These are phyloP conservation scores for Austroboletus eburneus DNA, from an alignment of 768 basidiomycete genomes.

Conservation along the genomic window DNA sequence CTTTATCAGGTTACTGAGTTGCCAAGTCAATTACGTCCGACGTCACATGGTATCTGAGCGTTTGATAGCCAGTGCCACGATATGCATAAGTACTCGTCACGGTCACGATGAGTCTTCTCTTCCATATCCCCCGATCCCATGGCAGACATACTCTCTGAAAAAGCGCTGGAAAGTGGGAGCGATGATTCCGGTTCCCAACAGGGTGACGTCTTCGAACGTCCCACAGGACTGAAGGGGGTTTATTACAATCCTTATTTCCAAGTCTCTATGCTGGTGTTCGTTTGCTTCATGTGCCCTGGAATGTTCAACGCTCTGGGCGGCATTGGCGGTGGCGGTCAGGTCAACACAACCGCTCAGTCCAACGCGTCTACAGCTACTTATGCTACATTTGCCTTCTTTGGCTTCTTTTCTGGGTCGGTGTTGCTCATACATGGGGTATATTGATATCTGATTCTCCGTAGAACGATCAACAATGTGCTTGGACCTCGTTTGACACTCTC, in stretches of 20 bases:
- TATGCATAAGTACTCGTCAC: constrained; percentile 13
- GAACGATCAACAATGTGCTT: constrained; percentile 73
- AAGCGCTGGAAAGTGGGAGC: constrained; percentile 24
- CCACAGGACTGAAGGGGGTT: constrained; percentile 47
- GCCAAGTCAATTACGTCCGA: constrained; percentile 13
- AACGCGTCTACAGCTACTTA: constrained; percentile 70
- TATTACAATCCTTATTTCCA: constrained; percentile 48
- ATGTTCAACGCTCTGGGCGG: constrained; percentile 79
- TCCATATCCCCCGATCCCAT: constrained; percentile 4
- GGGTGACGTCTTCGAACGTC: constrained; percentile 39
- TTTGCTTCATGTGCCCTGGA: constrained; percentile 57
- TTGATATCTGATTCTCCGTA: constrained; percentile 20
- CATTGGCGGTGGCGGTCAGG: constrained; percentile 75
- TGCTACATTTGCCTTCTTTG: constrained; percentile 53
- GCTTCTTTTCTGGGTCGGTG: constrained; percentile 67
- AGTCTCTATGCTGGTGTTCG: constrained; percentile 58
- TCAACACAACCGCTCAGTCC: constrained; percentile 58
- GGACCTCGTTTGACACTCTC: constrained; percentile 47
- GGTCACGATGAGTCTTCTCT: neutral
- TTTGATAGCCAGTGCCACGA: neutral
- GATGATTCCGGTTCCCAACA: constrained; percentile 23
- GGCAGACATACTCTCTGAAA: constrained; percentile 16
- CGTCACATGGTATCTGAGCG: constrained; percentile 6
- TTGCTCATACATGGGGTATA: neutral
- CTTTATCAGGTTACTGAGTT: neutral